Evolutionary conservation across 306 rosid genomes (phyloP), one percentile per base, ranked within the genome.

Genomic region (Parietaria judaica): DNA sequence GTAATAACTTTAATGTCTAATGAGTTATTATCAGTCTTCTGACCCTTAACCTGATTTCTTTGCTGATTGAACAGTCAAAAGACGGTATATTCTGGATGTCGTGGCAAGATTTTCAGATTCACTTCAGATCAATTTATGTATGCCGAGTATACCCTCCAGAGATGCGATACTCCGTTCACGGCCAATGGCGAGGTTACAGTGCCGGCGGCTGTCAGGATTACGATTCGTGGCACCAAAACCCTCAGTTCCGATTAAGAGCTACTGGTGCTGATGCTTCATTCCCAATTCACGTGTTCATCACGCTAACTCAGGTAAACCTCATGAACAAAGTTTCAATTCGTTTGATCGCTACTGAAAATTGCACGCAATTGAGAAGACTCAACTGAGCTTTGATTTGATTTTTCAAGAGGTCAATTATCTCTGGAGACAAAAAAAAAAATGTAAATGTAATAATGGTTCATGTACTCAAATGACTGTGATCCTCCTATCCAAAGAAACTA

Each of bases 1-100:
- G 31, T 23, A 23, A 23, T 23, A 23, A 23, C 31, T 23, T 2
- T 37, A 7, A 23, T 35, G 8, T 50, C 11, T 11, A 44, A 44
- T n/a, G 9, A 46, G 65, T 15, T 37, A 11, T 8, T 41, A 8
- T 5, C 45, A 5, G 9, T 41, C 45, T 8, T 41, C 45, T 41
- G 45, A 8, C 9, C 9, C 45, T 5, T 8, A 5, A 41, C 45
- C 45, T 60, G 12, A 48, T 39, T 73, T 61, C 58, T 58, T 34
- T 14, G 51, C 34, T 54, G 67, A 44, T 64, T 58, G 11, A 48
- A 70, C 90, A 94, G 99, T 88, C 99, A 46, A 88, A 79, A 71
- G 95, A 94, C 71, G 97, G 99, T 63, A 94, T 94, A 76, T 94
- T 94, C 76, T 94, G 99, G 99, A 88, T 94, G 99, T 94, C 99